phyloP scores from a whole-genome alignment of 768 basidiomycete genomes.

The Phylloporus arenicola region DNA sequence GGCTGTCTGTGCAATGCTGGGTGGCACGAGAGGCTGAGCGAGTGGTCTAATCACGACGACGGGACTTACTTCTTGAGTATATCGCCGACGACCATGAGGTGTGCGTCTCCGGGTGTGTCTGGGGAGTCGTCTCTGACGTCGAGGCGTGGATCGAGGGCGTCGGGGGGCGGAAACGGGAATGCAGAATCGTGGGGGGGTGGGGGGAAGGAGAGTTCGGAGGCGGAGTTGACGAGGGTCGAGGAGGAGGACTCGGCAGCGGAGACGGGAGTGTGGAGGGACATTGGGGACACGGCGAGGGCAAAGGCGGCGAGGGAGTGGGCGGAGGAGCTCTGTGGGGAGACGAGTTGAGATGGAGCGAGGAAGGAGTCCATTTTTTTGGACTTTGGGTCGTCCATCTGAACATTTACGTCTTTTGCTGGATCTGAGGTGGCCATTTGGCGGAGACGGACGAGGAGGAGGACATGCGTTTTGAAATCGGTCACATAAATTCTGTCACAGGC shows the following conservation, averaged over 20 bases:
- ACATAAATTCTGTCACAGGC: slow-evolving; percentile 35
- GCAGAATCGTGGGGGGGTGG: slow-evolving; percentile 16
- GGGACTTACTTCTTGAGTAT: slow-evolving; percentile 50
- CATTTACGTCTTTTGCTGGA: slow-evolving; percentile 3
- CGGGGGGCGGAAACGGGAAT: slow-evolving; percentile 25
- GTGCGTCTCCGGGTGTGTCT: slow-evolving; percentile 38
- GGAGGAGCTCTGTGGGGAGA: background rate
- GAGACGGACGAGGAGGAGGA: slow-evolving; percentile 7
- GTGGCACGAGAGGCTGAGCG: slow-evolving; percentile 19
- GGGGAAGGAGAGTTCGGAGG: slow-evolving; percentile 25
- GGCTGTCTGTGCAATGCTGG: slow-evolving; percentile 58
- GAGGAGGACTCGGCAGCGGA: slow-evolving; percentile 18
- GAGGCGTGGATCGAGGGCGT: slow-evolving; percentile 17
- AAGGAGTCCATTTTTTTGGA: slow-evolving; percentile 36
- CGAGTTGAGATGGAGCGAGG: slow-evolving; percentile 27
- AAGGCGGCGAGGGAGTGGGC: slow-evolving; percentile 30
- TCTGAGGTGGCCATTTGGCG: slow-evolving; percentile 15
- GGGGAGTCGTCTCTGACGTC: slow-evolving; percentile 17
- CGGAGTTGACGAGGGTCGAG: slow-evolving; percentile 14
- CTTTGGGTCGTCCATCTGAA: slow-evolving; percentile 18
- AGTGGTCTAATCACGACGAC: background rate
- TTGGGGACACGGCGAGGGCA: slow-evolving; percentile 7
- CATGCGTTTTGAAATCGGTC: slow-evolving; percentile 19
- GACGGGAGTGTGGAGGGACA: slow-evolving; percentile 9
- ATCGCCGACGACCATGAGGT: slow-evolving; percentile 46